phyloP scores from a whole-genome alignment of 768 basidiomycete genomes.

The Macrocybe gigantea region DNA sequence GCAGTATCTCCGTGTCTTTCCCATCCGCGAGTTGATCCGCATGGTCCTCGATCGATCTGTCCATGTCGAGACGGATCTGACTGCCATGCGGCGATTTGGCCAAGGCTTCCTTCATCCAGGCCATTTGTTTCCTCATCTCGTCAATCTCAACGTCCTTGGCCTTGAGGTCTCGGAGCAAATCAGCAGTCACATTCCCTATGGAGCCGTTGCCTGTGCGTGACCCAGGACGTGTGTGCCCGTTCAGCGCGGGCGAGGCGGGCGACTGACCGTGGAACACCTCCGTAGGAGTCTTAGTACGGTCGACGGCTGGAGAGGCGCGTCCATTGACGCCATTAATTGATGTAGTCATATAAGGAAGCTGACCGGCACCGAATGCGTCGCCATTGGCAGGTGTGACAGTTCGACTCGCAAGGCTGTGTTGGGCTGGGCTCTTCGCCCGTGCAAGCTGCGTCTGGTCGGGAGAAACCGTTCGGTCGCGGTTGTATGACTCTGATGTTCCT shows the following conservation, averaged over 20 bases:
- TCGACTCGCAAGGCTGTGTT: slow-evolving; percentile 35
- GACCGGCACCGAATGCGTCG: slow-evolving; percentile 23
- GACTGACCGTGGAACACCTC: slow-evolving; percentile 8
- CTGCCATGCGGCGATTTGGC: slow-evolving; percentile 18
- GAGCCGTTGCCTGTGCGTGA: slow-evolving; percentile 44
- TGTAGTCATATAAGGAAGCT: slow-evolving; percentile 47
- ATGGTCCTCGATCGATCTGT: slow-evolving; percentile 15
- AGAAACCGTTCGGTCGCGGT: slow-evolving; percentile 46
- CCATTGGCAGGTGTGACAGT: slow-evolving; percentile 51
- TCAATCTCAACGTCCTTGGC: slow-evolving; percentile 81
- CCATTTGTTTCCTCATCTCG: slow-evolving; percentile 65
- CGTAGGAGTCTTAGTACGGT: neutral
- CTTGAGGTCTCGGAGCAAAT: slow-evolving; percentile 75
- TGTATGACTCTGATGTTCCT: slow-evolving; percentile 34
- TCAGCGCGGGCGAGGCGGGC: slow-evolving; percentile 38
- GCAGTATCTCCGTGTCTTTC: slow-evolving; percentile 60
- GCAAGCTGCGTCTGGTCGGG: slow-evolving; percentile 39
- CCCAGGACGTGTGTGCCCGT: slow-evolving; percentile 41
- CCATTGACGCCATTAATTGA: slow-evolving; percentile 36
- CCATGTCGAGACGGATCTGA: too few relatives aligned
- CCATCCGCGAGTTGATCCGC: slow-evolving; percentile 35
- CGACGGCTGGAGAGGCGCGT: slow-evolving; percentile 34
- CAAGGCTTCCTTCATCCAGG: slow-evolving; percentile 80
- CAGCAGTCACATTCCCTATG: slow-evolving; percentile 65
- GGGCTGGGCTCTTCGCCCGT: slow-evolving; percentile 57